Percentiles rank a stretch among this genome's conserved stretches.
These are phyloP conservation scores for Tylopilus intermedius DNA, from an alignment of 768 basidiomycete species.

Conservation along the genomic window DNA sequence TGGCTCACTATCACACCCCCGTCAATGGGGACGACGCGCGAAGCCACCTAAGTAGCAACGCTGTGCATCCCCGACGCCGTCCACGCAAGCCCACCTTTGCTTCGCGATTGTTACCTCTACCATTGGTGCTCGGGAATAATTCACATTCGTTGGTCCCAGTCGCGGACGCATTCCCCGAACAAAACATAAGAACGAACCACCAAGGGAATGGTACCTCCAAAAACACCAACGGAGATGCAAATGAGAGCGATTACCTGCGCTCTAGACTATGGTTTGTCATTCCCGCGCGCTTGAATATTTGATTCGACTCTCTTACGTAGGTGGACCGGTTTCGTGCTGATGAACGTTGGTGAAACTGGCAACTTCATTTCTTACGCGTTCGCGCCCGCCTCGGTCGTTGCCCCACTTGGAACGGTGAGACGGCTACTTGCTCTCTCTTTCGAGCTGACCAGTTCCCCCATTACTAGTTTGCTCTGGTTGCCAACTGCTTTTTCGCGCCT, in stretches of 20 bases:
- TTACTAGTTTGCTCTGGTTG: conserved; percentile 78
- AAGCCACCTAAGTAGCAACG: conserved; percentile 25
- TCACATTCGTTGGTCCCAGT: conserved; percentile 30
- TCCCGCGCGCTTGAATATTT: background rate
- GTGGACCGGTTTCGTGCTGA: conserved; percentile 86
- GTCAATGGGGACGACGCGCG: conserved; percentile 22
- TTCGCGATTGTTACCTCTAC: conserved; percentile 35
- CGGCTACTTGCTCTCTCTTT: conserved; percentile 1
- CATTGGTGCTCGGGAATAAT: conserved; percentile 5
- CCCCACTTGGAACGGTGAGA: conserved; percentile 89
- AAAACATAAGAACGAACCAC: conserved; percentile 2
- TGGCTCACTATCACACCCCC: conserved; percentile 1
- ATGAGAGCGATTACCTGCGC: conserved; percentile 73
- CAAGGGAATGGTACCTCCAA: conserved; percentile 11
- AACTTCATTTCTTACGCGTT: conserved; percentile 91
- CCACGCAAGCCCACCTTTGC: conserved; percentile 30
- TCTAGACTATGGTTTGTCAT: conserved; percentile 73
- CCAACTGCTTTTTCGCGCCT: conserved; percentile 93
- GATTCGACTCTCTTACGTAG: conserved; percentile 33
- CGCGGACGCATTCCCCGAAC: conserved; percentile 35
- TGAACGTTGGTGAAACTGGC: conserved; percentile 86
- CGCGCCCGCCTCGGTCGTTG: conserved; percentile 89
- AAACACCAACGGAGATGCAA: conserved; percentile 31
- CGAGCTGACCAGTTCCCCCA: background rate
- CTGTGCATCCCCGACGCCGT: conserved; percentile 16